phyloP scores from a whole-genome alignment of 1,284 basidiomycete genomes.

The Grifola frondosa region DNA sequence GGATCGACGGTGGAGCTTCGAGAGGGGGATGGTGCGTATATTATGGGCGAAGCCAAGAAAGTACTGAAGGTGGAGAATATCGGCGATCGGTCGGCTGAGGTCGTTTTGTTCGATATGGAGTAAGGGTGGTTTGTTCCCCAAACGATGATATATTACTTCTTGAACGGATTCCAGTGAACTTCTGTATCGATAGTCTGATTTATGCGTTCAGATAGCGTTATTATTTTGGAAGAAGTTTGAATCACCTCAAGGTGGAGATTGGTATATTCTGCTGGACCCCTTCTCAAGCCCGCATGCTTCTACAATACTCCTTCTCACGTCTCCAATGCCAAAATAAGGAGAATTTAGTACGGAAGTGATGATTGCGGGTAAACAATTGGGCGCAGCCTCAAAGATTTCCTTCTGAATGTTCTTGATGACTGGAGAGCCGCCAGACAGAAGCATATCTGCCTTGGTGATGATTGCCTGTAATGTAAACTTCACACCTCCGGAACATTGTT shows the following conservation, averaged over 20 bases:
- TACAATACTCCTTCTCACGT: conserved; percentile 53
- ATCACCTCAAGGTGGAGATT: no score
- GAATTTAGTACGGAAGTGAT: conserved; percentile 51
- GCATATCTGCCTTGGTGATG: conserved; percentile 66
- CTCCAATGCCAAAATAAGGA: conserved; percentile 54
- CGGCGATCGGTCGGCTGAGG: conserved; percentile 60
- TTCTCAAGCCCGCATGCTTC: conserved; percentile 47
- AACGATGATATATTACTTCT: no score
- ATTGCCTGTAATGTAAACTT: conserved; percentile 65
- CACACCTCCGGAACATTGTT: conserved; percentile 34
- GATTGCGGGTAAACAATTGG: conserved; percentile 63
- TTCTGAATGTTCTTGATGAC: conserved; percentile 30
- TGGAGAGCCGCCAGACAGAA: conserved; percentile 35
- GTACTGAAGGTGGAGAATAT: conserved; percentile 58
- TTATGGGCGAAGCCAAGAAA: conserved; percentile 44
- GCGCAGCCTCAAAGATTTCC: conserved; percentile 52
- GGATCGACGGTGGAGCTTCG: conserved; percentile 41
- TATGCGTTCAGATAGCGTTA: no score
- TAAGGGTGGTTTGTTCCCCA: no score
- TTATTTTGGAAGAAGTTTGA: no score
- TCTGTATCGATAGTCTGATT: no score
- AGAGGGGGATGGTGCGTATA: conserved; percentile 77
- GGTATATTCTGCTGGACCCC: conserved; percentile 4
- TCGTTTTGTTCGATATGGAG: conserved; percentile 74
- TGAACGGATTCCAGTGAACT: no score